Conservation (phyloP, 2,329 filamentous ascomycete genomes). For the Lasiodiplodia gonubiensis region DNA sequence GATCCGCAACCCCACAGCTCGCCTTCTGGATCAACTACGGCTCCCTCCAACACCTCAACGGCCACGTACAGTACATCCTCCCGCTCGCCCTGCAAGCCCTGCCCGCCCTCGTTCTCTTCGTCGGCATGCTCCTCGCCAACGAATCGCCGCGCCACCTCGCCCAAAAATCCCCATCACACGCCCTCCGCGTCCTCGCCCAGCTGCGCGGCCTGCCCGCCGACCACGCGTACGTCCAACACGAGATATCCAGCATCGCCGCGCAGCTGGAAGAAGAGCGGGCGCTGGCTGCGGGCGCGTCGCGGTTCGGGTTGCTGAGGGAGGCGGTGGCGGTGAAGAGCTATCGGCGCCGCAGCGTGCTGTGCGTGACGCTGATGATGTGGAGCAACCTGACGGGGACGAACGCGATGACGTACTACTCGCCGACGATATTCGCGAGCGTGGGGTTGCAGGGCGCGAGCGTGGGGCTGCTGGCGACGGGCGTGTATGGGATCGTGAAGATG, state of each 20-base stretch:
- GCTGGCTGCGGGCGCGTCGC: conserved; percentile 36
- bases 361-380: conserved; percentile 37
- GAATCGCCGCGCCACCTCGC: conserved; percentile 44
- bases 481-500: too few relatives aligned
- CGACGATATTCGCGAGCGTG: not conserved
- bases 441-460: not conserved
- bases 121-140: conserved; percentile 46
- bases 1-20: conserved; percentile 36
- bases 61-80: conserved; percentile 64
- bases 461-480: too few relatives aligned
- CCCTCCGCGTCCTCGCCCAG: conserved; percentile 45
- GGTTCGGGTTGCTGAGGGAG: conserved; percentile 16
- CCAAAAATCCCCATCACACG: conserved; percentile 42
- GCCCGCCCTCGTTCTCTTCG: conserved; percentile 45
- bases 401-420: not conserved
- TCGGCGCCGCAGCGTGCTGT: conserved; percentile 43
- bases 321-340: conserved; percentile 30
- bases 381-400: conserved; percentile 1
- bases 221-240: conserved; percentile 54
- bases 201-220: conserved; percentile 46
- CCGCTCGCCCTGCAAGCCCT: conserved; percentile 59
- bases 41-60: conserved; percentile 51
- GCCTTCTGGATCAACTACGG: conserved; percentile 53
- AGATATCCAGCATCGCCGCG: conserved; percentile 56
- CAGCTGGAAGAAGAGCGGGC: conserved; percentile 66